Conservation (phyloP, 2,329 filamentous ascomycete species). For the Ceratocystis cubensis region DNA sequence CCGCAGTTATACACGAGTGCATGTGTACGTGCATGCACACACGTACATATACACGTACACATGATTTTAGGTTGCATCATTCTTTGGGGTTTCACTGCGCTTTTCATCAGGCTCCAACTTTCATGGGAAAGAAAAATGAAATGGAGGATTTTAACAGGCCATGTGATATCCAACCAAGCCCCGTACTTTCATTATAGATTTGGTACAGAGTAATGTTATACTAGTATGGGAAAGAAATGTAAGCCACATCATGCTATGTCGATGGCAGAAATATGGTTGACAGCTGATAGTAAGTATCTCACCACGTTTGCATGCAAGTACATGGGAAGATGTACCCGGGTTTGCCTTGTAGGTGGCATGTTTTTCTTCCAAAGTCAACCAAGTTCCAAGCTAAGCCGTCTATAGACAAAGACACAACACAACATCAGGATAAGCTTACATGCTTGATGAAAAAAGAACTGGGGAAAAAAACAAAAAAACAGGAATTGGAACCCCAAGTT, state of each 20-base stretch:
- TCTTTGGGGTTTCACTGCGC: not conserved
- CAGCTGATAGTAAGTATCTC: not conserved
- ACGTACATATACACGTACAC: not conserved
- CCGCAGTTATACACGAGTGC: not conserved
- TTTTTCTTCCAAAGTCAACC: not conserved
- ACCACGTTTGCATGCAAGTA: not conserved
- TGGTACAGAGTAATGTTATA: not conserved
- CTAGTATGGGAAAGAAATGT: not conserved
- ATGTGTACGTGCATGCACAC: not conserved
- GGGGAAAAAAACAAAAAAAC: too few relatives aligned
- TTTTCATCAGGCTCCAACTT: not conserved
- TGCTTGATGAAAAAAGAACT: not conserved
- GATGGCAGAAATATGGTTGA: not conserved
- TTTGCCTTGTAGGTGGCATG: not conserved
- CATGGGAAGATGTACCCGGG: not conserved
- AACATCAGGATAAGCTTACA: not conserved
- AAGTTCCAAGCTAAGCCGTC: not conserved
- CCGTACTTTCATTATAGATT: not conserved
- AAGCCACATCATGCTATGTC: not conserved
- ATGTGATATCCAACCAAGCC: not conserved
- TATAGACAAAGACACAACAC: not conserved
- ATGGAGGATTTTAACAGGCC: not conserved
- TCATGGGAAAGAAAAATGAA: not conserved
- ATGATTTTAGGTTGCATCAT: constrained; percentile 6
- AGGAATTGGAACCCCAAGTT: not conserved